Conservation (phyloP, 179 eudicot genomes). For the Patellifolia procumbens region DNA sequence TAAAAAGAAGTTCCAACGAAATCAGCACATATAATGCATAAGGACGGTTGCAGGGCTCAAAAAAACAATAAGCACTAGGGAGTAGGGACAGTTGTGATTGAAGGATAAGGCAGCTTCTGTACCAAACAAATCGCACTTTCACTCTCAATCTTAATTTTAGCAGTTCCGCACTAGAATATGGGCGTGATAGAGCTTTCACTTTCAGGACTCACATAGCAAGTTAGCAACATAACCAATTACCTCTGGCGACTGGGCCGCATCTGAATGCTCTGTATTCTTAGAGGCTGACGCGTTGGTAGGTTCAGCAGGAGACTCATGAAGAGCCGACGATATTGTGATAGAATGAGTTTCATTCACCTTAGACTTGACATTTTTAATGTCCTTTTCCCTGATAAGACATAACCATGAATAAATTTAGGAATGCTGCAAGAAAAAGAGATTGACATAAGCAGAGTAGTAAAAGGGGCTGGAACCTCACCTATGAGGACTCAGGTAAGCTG, state of each 20-base stretch:
- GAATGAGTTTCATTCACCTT: constrained; percentile 39
- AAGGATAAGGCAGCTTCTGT: background rate
- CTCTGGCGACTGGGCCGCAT: constrained; percentile 45
- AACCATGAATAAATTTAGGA: constrained; percentile 9
- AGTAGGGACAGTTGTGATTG: background rate
- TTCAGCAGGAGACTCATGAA: constrained; percentile 38
- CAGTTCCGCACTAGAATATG: background rate
- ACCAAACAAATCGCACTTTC: background rate
- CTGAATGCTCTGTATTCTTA: constrained; percentile 35
- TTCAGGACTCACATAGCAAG: background rate
- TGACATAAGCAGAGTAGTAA: background rate
- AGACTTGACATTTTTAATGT: constrained; percentile 27
- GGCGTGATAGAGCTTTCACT: background rate
- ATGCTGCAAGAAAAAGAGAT: constrained; percentile 3
- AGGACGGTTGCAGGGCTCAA: background rate
- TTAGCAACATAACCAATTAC: constrained; percentile 46
- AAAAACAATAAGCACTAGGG: background rate
- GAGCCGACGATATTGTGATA: constrained; percentile 33
- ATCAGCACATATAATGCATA: background rate
- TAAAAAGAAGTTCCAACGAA: background rate
- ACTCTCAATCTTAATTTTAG: background rate
- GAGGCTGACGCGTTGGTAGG: constrained; percentile 26
- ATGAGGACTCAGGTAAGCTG: constrained; percentile 31
- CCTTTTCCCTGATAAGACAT: constrained; percentile 42
- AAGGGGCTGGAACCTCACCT: constrained; percentile 37